Base-by-base conservation (phyloP, 306 rosid genomes). In the Hylodesmum podocarpum region DNA sequence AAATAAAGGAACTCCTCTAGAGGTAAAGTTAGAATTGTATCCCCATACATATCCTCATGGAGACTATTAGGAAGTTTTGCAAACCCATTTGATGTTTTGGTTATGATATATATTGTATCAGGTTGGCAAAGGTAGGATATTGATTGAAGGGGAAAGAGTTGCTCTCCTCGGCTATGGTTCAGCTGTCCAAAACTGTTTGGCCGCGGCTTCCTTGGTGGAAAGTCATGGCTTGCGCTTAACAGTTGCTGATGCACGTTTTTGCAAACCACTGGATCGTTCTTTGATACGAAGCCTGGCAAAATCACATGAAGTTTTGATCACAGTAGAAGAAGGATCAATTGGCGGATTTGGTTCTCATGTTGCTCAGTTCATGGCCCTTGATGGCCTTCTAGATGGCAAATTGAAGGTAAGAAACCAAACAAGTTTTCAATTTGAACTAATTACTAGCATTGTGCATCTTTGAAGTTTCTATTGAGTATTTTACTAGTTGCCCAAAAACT, bases 291-390 rank as follows among this genome's bases (percentile, higher is more conserved):
- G 82, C 61, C 91, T 96, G 4, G 98, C 96, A 2, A 96, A 88
- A 81, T 87, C 93, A 15, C 99, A 96, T 0, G 94, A 92, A 68
- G 73, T 89, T 79, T 41, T 96, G 78, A 88, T 96, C 83, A 96
- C 99, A 0, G 91, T 96, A 2, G 98, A 96, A 87, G 99, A 96
- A 85, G 99, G 99, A 70, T 96, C 98, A 1, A 89, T 96, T 8
- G 98, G 98, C 64, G 99, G 99, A 31, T 96, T 96, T 55, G 96
- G 97, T 40, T 96, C 99, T 44, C 99, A 92, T 69, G 99, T 96
- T 81, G 96, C 81, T 63, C 99, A 95, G 79, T 95, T 95, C 83
- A 77, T 95, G 85, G 96, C 99, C 63, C 97, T 95, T 43, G 98
- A 95, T 78, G 99, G 98, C 54, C 99, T 95, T 70, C 89, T 95